Base-by-base conservation (phyloP, 2,329 filamentous ascomycete species). In the Elsinoe fawcettii region DNA sequence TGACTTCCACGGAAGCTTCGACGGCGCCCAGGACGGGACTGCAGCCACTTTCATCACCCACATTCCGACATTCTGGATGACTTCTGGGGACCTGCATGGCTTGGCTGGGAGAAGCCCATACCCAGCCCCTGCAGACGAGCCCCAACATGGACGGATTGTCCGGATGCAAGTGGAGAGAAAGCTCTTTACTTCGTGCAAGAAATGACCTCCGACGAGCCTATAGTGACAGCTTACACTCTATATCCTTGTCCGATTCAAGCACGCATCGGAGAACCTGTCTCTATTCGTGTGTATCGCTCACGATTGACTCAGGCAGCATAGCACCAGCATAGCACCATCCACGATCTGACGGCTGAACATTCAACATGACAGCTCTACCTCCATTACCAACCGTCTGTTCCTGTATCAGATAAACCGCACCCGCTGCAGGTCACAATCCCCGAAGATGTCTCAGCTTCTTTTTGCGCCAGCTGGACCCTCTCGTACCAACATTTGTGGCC, bases 331-430 rank as follows among this genome's bases (percentile, higher is more conserved):
- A 30, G 9, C 9, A 30, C 27, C 9, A n/a, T 46, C 22, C 20
- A 46, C 22, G 41, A 46, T 14, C 22, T 22, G 41, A 18, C 41
- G 41, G 41, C 41, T 25, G 12, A 18, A 46, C 41, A n/a, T 25
- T 46, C 20, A 46, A 46, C 41, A 46, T 46, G 41, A 46, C 41
- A 46, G 41, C 41, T 46, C 41, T 46, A 46, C 41, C 41, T 46
- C 41, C 41, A 46, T 46, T 25, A 46, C 41, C 18, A 25, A 25
- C 41, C 12, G 20, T 46, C 41, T 46, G 41, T 46, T 23, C 22
- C 20, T 46, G 41, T 46, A 46, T 46, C 41, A 46, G 41, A 46
- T 46, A 14, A 20, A 46, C 18, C 20, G 20, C 23, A 14, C n/a
- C 41, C 41, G 41, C 41, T 46, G 41, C 41, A 46, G 41, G 41